Base-by-base conservation (phyloP, 306 rosid species). In the Mucuna pruriens region DNA sequence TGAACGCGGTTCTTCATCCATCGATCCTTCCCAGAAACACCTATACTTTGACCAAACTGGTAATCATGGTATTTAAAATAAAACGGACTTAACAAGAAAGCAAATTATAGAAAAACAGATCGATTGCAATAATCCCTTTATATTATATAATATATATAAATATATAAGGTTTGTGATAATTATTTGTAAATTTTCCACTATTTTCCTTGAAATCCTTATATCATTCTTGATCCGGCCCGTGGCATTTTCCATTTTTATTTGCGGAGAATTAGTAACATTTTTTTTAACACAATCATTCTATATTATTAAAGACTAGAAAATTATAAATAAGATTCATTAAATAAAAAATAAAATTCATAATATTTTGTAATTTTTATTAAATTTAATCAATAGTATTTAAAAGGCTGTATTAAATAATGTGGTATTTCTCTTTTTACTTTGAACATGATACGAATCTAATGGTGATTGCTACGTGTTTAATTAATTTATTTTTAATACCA, bases 11-110 rank as follows among this genome's bases (percentile, higher is more conserved):
- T n/a, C n/a, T n/a, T n/a, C n/a, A n/a, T 23, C 29, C 9, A 9
- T 58, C 25, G 84, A 51, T 74, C 86, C 72, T 92, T 92, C 97
- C 66, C 4, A 63, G 94, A 90, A 92, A 62, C 69, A 20, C n/a
- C n/a, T 34, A 15, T 58, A 12, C 5, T 67, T 67, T 77, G 89
- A 84, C 87, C 80, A 76, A 71, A 26, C 1, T 22, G 34, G 2
- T 38, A 62, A n/a, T 40, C 45, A 9, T 16, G 63, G 31, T 38
- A 15, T n/a, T 17, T 31, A 40, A 61, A 51, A 34, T 13, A 76
- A 62, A 81, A 33, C 73, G 54, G 23, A 71, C 12, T 34, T 25
- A 26, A 72, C 54, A 20, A 39, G 40, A 55, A 31, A 19, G 17
- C 36, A 36, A 57, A 17, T 62, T 7, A 36, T 9, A 20, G 9